Base-by-base conservation (phyloP, 495 filamentous ascomycete genomes). In the Penicillium parvum region DNA sequence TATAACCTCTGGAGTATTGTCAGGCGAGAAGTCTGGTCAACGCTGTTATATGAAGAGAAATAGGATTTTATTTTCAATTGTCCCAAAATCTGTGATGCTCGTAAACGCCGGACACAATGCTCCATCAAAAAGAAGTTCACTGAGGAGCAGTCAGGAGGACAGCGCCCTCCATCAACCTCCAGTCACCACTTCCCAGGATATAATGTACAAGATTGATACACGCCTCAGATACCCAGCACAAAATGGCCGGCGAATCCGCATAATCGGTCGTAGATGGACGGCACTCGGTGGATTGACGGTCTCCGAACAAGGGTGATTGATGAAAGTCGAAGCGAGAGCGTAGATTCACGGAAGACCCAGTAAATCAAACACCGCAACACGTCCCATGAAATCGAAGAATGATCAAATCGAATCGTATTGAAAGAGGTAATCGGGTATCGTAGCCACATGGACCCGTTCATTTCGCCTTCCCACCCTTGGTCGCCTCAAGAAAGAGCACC, bases 401-500 rank as follows among this genome's bases (percentile, higher is more conserved):
- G n/a, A n/a, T n/a, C 12, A 15, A 30, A 30, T 30, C 12, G 28
- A 7, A 1, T 10, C 4, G 6, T 4, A 14, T 16, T 16, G 5
- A 6, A 3, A 15, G 11, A 4, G n/a, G 8, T 15, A 14, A 30
- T 15, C 28, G 28, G 12, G 25, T 6, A 30, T 12, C 28, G 9
- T 14, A 14, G 2, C 5, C 5, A 15, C 7, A 7, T 15, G 14
- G 22, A 12, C 7, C 7, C 14, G 22, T 21, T 57, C 57, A 73
- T 58, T 63, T 66, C 26, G 57, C 56, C 53, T 69, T 64, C 45
- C 73, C 73, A 43, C 73, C 70, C 53, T 85, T 82, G 52, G 91
- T 94, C 69, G 86, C 82, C 68, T 96, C 90, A 19, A 95, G 77
- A 67, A 96, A 96, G 3, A 96, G 76, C 30, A 96, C 90, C 71